A percentile compares a stretch with the other conserved stretches of the same genome.
Conservation (phyloP, 805 yeast genomes). For the Candida sonorensis region DNA sequence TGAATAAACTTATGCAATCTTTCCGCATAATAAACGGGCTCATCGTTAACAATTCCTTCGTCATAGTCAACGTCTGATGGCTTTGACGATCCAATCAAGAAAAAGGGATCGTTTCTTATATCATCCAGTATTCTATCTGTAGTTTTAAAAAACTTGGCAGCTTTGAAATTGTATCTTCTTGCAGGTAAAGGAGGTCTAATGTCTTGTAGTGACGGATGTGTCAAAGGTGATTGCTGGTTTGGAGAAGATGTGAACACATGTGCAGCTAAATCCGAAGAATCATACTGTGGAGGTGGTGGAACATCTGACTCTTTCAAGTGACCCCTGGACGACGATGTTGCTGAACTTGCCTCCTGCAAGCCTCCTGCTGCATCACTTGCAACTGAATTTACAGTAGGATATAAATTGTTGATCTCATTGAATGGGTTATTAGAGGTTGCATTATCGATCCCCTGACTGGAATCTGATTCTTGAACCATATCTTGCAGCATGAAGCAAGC, state of each 20-base stretch:
- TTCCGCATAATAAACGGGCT: constrained; percentile 31
- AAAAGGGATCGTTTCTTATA: constrained; percentile 37
- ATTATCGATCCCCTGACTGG: too few species aligned
- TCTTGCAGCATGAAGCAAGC: neutral
- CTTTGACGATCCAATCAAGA: constrained; percentile 17
- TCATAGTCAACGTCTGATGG: constrained; percentile 3
- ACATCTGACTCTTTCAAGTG: neutral
- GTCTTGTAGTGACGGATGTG: neutral
- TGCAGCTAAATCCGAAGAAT: neutral
- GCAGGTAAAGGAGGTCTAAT: constrained; percentile 6
- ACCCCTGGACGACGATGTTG: too few species aligned
- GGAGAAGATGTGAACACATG: neutral
- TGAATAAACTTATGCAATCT: constrained; percentile 14
- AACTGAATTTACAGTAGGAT: neutral
- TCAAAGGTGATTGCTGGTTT: neutral
- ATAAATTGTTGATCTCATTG: neutral
- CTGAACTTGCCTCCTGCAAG: too few species aligned
- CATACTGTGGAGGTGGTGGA: neutral
- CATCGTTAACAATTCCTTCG: constrained; percentile 22
- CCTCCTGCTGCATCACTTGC: neutral
- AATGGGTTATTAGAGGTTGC: too few species aligned
- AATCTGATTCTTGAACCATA: neutral
- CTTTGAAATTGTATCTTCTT: constrained; percentile 16
- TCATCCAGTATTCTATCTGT: constrained; percentile 65
- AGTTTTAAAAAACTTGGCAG: constrained; percentile 44